Percentiles rank a stretch among this genome's conserved stretches.
These are phyloP conservation scores for Trametopsis cervina DNA, from an alignment of 768 basidiomycete genomes.

Conservation along the genomic window DNA sequence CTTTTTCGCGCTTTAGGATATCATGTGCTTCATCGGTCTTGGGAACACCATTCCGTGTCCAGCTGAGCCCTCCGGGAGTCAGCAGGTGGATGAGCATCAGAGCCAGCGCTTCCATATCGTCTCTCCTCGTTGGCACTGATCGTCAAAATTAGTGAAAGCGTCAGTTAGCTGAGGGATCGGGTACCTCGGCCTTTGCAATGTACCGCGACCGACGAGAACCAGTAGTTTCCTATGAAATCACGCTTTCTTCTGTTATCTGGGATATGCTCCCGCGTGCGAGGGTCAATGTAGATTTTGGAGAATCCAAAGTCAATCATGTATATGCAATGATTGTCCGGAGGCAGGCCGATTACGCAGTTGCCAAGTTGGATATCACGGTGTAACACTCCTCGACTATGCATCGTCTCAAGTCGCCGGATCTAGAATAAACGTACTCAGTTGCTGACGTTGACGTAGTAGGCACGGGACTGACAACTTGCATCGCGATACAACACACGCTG, in stretches of 20 bases:
- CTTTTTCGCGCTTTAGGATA: constrained; percentile 59
- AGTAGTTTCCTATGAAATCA: constrained; percentile 80
- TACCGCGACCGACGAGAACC: constrained; percentile 73
- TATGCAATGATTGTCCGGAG: constrained; percentile 49
- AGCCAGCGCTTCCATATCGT: constrained; percentile 72
- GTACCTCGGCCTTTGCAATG: constrained; percentile 44
- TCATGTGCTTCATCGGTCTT: constrained; percentile 60
- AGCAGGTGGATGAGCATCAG: constrained; percentile 78
- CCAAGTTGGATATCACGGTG: constrained; percentile 79
- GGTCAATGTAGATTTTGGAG: constrained; percentile 72
- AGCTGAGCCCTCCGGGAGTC: constrained; percentile 66
- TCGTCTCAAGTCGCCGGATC: constrained; percentile 67
- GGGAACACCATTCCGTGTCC: constrained; percentile 79
- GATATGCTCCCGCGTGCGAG: constrained; percentile 58
- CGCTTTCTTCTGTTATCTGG: constrained; percentile 59
- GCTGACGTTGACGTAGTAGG: too few species aligned
- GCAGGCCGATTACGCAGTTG: constrained; percentile 61
- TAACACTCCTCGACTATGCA: constrained; percentile 68
- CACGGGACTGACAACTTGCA: constrained; percentile 65
- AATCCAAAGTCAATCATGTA: constrained; percentile 89
- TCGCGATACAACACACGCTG: constrained; percentile 67
- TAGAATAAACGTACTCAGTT: too few species aligned
- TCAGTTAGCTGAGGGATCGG: background rate
- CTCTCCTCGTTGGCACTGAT: constrained; percentile 69
- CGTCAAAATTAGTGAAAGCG: background rate